phyloP scores from a whole-genome alignment of 352 stramenopile genomes.

The Hyphochytrium catenoides region DNA sequence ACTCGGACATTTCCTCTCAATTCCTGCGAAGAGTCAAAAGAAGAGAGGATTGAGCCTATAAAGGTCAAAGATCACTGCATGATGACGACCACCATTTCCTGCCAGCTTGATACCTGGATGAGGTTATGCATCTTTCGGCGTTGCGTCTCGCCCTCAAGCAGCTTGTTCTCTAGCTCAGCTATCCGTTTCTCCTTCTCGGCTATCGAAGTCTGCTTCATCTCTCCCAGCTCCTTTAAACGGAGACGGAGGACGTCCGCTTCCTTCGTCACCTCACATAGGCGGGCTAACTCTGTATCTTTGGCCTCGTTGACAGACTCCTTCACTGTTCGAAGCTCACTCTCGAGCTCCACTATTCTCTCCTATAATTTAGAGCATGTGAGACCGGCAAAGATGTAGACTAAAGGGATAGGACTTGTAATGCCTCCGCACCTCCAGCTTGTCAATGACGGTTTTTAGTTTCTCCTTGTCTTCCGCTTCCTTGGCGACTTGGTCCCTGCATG shows the following conservation, averaged over 20 bases:
- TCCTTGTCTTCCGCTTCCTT: no score
- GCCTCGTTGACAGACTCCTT: conserved; percentile 20
- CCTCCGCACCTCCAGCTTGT: no score
- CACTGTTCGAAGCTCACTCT: conserved; percentile 39
- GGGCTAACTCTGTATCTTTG: conserved; percentile 18
- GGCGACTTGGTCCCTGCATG: no score
- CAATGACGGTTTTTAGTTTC: no score
- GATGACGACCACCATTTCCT: background rate
- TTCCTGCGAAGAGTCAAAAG: conserved; percentile 34
- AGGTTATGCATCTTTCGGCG: conserved; percentile 92
- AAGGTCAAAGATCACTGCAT: background rate
- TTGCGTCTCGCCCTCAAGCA: conserved; percentile 44
- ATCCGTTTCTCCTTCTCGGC: conserved; percentile 38
- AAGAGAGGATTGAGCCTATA: background rate
- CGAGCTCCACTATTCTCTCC: conserved; percentile 38
- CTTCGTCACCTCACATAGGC: conserved; percentile 28
- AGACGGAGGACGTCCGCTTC: conserved; percentile 38
- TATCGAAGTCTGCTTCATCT: conserved; percentile 27
- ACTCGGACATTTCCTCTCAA: conserved; percentile 95
- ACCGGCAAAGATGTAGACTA: no score
- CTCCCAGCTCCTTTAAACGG: conserved; percentile 31
- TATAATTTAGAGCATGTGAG: no score
- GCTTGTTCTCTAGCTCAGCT: conserved; percentile 33
- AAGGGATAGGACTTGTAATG: no score
- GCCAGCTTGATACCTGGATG: conserved; percentile 38